Evolutionary conservation across 129 eudicot species (phyloP).

Genomic region (Centaurea solstitialis): DNA sequence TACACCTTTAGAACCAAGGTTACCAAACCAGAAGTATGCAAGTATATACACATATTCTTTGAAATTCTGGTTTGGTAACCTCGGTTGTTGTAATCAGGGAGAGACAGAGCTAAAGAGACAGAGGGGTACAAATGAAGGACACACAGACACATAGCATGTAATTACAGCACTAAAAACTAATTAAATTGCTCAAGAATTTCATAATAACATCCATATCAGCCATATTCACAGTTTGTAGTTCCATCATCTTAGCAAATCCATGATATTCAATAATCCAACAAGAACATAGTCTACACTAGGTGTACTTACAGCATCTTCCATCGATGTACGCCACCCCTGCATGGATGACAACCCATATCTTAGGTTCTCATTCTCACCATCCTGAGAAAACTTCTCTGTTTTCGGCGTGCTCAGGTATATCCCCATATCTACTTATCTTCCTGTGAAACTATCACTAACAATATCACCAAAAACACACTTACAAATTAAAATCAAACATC

Average conservation of each 20-base stretch:
- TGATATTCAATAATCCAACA: neutral
- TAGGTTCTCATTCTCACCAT: slow-evolving; percentile 73
- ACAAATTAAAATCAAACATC: neutral
- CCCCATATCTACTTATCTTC: slow-evolving; percentile 60
- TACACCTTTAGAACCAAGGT: too few relatives aligned
- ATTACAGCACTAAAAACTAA: slow-evolving; percentile 2
- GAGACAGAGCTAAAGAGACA: neutral
- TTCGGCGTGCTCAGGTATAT: slow-evolving; percentile 74
- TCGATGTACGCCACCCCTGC: slow-evolving; percentile 96
- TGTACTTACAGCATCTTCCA: slow-evolving; percentile 92
- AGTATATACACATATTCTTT: neutral
- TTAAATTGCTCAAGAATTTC: neutral
- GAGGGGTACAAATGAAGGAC: neutral
- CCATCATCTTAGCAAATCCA: neutral
- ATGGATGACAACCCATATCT: slow-evolving; percentile 82
- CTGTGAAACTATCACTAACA: slow-evolving; percentile 9
- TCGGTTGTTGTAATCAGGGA: neutral
- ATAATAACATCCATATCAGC: neutral
- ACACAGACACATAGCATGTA: neutral
- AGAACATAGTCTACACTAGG: neutral
- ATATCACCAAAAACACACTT: slow-evolving; percentile 10
- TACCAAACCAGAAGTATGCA: too few relatives aligned
- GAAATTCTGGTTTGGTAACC: too few relatives aligned
- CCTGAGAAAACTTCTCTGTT: slow-evolving; percentile 70
- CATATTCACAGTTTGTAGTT: neutral